These are phyloP conservation scores for Gnomoniopsis sp. DNA, from an alignment of 2,329 filamentous ascomycete genomes.

Conservation along the genomic window DNA sequence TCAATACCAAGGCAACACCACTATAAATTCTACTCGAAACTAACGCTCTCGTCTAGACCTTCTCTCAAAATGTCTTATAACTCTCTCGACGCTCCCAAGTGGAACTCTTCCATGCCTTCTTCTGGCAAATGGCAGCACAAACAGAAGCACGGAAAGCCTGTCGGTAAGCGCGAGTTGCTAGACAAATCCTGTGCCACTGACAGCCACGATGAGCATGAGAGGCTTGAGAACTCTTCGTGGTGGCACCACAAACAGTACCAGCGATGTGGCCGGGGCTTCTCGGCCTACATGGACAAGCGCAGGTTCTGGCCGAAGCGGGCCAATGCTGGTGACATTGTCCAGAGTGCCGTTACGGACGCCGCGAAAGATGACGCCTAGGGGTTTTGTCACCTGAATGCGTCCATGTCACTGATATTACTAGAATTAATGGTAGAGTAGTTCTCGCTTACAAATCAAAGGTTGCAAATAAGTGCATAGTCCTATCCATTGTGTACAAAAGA, in stretches of 20 bases:
- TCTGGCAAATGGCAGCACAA: background rate
- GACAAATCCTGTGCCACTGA: background rate
- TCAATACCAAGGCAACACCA: no score
- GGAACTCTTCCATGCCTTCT: background rate
- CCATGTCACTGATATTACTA: no score
- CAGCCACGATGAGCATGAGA: background rate
- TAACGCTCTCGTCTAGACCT: background rate
- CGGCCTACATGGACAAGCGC: background rate
- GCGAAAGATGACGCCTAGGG: no score
- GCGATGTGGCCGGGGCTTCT: background rate
- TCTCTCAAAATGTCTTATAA: background rate
- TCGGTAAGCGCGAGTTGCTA: background rate
- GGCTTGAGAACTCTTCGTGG: background rate
- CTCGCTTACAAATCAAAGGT: no score
- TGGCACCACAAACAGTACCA: background rate
- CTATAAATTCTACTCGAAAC: background rate
- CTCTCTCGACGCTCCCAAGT: background rate
- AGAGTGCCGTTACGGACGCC: background rate
- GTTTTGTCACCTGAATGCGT: no score
- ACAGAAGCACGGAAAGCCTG: background rate
- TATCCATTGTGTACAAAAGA: no score
- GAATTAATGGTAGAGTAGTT: no score
- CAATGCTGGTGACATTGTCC: background rate
- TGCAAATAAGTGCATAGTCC: no score
- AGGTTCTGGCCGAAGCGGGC: background rate